A percentile compares a stretch with the other conserved stretches of the same genome.
Evolutionary conservation across 2,329 filamentous ascomycete genomes (phyloP).

Genomic region (Plectosphaerella sp.): DNA sequence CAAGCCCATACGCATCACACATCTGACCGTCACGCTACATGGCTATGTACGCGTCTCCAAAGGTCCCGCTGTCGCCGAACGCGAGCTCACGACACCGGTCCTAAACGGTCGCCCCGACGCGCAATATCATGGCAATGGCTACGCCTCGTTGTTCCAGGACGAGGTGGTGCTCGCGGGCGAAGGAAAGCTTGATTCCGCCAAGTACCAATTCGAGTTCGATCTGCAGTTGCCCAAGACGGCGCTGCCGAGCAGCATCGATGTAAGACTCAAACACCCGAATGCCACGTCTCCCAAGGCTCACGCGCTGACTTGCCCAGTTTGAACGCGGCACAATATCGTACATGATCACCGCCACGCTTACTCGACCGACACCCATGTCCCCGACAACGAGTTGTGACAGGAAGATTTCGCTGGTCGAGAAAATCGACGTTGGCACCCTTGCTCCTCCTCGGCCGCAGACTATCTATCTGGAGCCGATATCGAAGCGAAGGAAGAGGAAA

Average conservation of each 20-base stretch:
- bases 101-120: constrained; percentile 29
- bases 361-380: constrained; percentile 79
- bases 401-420: constrained; percentile 75
- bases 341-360: constrained; percentile 83
- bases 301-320: constrained; percentile 55
- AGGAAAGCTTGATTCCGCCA: constrained; percentile 67
- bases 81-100: constrained; percentile 38
- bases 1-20: constrained; percentile 73
- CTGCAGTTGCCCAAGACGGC: constrained; percentile 64
- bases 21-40: constrained; percentile 73
- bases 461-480: constrained; percentile 84
- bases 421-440: constrained; percentile 77
- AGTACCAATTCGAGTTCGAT: constrained; percentile 77
- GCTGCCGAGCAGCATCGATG: constrained; percentile 90
- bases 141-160: constrained; percentile 78
- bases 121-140: constrained; percentile 69
- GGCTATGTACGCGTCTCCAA: constrained; percentile 79
- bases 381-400: constrained; percentile 76
- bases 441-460: constrained; percentile 71
- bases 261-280: constrained; percentile 40
- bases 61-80: constrained; percentile 54
- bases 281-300: neutral
- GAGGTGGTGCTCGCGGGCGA: constrained; percentile 77
- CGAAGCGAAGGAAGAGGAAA: constrained; percentile 57
- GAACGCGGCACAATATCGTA: constrained; percentile 92